Percentiles rank a stretch among this genome's conserved stretches.
phyloP scores from a whole-genome alignment of 2,329 filamentous ascomycete species.

The Pleomassaria siparia region DNA sequence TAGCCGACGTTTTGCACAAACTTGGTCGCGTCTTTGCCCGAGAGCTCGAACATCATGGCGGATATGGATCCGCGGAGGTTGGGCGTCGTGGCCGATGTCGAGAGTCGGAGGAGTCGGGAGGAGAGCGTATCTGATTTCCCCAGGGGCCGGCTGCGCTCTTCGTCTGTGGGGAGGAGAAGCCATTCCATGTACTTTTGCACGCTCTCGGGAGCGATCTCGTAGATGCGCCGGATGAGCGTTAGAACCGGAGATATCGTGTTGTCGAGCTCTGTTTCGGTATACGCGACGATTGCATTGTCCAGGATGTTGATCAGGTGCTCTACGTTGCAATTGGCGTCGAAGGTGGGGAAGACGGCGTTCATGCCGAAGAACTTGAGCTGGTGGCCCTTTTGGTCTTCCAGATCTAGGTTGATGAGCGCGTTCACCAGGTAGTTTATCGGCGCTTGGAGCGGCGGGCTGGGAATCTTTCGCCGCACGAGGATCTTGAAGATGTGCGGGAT shows the following conservation, averaged over 20 bases:
- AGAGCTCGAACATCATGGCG: slow-evolving; percentile 82
- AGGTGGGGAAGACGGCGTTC: slow-evolving; percentile 66
- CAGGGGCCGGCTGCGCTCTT: slow-evolving; percentile 75
- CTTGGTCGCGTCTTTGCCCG: slow-evolving; percentile 72
- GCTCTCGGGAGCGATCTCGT: slow-evolving; percentile 65
- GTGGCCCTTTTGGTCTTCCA: slow-evolving; percentile 53
- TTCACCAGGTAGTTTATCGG: slow-evolving; percentile 76
- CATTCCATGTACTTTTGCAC: slow-evolving; percentile 65
- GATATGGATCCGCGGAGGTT: slow-evolving; percentile 75
- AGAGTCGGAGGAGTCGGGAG: slow-evolving; percentile 74
- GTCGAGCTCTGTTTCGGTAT: slow-evolving; percentile 72
- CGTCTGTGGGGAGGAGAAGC: slow-evolving; percentile 72
- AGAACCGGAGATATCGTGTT: slow-evolving; percentile 69
- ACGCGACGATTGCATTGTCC: slow-evolving; percentile 63
- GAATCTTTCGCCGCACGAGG: slow-evolving; percentile 62
- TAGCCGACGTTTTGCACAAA: slow-evolving; percentile 94
- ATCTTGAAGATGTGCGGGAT: slow-evolving; percentile 72
- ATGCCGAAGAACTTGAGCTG: slow-evolving; percentile 48
- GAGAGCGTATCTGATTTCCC: slow-evolving; percentile 74
- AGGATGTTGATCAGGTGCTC: slow-evolving; percentile 71
- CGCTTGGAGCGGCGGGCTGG: slow-evolving; percentile 68
- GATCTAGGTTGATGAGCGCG: slow-evolving; percentile 75
- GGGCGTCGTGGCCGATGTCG: slow-evolving; percentile 70
- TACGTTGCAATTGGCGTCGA: slow-evolving; percentile 60
- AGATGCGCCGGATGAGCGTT: slow-evolving; percentile 71